These are phyloP conservation scores for Yarrowia deformans DNA, from an alignment of 805 yeast genomes.

Conservation along the genomic window DNA sequence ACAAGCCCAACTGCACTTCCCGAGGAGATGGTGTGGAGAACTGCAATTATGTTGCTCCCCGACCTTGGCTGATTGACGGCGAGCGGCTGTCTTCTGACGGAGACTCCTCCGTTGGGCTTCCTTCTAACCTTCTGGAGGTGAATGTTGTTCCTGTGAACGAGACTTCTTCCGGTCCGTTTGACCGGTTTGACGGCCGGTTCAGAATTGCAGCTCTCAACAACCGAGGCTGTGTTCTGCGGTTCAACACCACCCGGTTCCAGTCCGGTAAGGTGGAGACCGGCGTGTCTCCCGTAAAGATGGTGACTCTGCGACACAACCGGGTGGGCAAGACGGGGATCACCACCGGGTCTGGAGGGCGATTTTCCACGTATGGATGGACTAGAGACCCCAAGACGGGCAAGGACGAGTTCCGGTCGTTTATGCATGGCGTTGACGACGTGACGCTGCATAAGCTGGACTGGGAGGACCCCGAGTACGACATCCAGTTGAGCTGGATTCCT, in stretches of 20 bases:
- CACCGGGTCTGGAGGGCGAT: constrained; percentile 9
- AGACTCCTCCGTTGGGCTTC: constrained; percentile 48
- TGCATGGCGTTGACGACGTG: constrained; percentile 69
- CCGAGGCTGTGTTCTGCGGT: constrained; percentile 68
- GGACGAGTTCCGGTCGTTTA: constrained; percentile 57
- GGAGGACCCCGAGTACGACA: constrained; percentile 59
- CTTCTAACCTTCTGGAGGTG: constrained; percentile 45
- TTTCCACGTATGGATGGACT: constrained; percentile 25
- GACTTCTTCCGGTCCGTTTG: constrained; percentile 48
- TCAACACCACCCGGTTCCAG: constrained; percentile 59
- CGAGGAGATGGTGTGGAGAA: constrained; percentile 58
- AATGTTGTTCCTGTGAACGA: constrained; percentile 24
- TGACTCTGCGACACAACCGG: constrained; percentile 58
- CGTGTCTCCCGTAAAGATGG: constrained; percentile 68
- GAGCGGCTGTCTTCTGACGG: constrained; percentile 43
- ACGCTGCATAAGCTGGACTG: constrained; percentile 71
- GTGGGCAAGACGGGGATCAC: constrained; percentile 2
- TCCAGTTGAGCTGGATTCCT: constrained; percentile 83
- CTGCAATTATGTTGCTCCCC: constrained; percentile 61
- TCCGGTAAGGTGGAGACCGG: constrained; percentile 48
- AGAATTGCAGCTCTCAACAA: constrained; percentile 64
- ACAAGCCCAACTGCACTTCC: constrained; percentile 49
- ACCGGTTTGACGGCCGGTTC: constrained; percentile 64
- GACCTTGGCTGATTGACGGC: constrained; percentile 57
- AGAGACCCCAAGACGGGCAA: constrained; percentile 44